Evolutionary conservation across 208 protist genomes (phyloP).

Genomic region (Acanthamoeba sp.): DNA sequence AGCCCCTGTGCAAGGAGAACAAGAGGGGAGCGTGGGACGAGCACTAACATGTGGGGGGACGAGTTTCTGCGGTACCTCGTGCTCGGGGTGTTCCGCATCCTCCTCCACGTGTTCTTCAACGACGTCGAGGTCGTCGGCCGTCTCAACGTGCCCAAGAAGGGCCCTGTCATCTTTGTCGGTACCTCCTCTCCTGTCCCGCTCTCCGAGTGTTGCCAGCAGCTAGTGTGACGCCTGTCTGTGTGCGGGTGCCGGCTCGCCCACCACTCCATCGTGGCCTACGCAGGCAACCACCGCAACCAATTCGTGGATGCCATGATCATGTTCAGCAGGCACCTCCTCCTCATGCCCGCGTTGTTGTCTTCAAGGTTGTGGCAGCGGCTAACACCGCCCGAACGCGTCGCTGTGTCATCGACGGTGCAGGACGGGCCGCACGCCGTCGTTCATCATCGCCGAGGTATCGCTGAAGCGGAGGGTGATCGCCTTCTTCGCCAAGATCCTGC

Average conservation of each 20-base stretch:
- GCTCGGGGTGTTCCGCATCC: neutral
- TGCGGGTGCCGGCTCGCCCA: too few relatives aligned
- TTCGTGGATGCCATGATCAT: slow-evolving; percentile 68
- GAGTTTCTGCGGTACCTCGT: slow-evolving; percentile 27
- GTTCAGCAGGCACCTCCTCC: neutral
- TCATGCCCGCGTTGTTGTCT: neutral
- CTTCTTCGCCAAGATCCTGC: slow-evolving; percentile 23
- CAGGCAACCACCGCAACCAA: slow-evolving; percentile 73
- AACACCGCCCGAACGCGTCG: too few relatives aligned
- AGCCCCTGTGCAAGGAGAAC: too few relatives aligned
- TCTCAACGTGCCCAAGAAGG: slow-evolving; percentile 30
- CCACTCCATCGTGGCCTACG: too few relatives aligned
- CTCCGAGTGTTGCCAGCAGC: neutral
- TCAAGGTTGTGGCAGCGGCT: neutral
- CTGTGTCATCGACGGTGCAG: neutral
- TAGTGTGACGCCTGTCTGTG: too few relatives aligned
- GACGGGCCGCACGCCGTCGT: neutral
- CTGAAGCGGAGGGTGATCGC: slow-evolving; percentile 31
- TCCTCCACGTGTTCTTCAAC: slow-evolving; percentile 66
- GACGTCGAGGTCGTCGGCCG: slow-evolving; percentile 60
- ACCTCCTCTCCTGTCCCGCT: neutral
- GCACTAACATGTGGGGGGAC: neutral
- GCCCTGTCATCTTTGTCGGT: slow-evolving; percentile 64
- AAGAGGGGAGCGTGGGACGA: too few relatives aligned
- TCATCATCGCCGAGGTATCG: slow-evolving; percentile 42